Evolutionary conservation across 176 grass and related monocot species (phyloP), one percentile per base, ranked within the genome.

Genomic region (Microstegium vimineum): DNA sequence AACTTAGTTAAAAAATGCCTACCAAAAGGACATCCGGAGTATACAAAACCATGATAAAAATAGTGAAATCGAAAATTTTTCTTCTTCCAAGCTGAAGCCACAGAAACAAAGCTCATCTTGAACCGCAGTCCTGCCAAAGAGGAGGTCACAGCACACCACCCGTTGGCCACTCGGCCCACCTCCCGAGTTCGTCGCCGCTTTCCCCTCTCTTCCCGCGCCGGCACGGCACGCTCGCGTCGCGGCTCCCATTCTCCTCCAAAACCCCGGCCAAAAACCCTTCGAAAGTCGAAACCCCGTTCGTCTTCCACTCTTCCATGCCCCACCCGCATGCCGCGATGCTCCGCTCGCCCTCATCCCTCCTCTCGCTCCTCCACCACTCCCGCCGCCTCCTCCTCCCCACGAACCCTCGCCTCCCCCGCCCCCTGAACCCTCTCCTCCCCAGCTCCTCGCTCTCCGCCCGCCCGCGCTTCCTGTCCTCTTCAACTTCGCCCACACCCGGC

Each of bases 291-390:
- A 30, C 36, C 65, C 40, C 14, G 8, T 41, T 38, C 35, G 11
- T 15, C 1, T 22, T 49, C n/a, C n/a, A n/a, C n/a, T n/a, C n/a
- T n/a, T n/a, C 64, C 82, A 83, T 87, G 86, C 77, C 52, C 72
- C 65, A 17, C 20, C 10, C 43, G 36, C 45, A 37, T 54, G 64
- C 68, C 47, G 62, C 85, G 67, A 93, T 87, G 79, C 71, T 81
- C 75, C 37, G 71, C 28, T 80, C 84, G 69, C 49, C 81, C 12
- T 74, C 75, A 40, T 46, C 69, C 69, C 41, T 72, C 6, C 69
- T 40, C 33, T 66, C 76, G 26, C 43, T 91, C 75, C 42, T 85
- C 63, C 82, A 10, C 68, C 82, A 81, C 40, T 81, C 62, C 14
- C 67, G 64, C 85, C 56, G 28, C 71, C 57, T 28, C 30, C 90